A percentile compares a stretch with the other conserved stretches of the same genome.
These are phyloP conservation scores for Acanthochlamys bracteata DNA, from an alignment of 106 monocot genomes.

Conservation along the genomic window DNA sequence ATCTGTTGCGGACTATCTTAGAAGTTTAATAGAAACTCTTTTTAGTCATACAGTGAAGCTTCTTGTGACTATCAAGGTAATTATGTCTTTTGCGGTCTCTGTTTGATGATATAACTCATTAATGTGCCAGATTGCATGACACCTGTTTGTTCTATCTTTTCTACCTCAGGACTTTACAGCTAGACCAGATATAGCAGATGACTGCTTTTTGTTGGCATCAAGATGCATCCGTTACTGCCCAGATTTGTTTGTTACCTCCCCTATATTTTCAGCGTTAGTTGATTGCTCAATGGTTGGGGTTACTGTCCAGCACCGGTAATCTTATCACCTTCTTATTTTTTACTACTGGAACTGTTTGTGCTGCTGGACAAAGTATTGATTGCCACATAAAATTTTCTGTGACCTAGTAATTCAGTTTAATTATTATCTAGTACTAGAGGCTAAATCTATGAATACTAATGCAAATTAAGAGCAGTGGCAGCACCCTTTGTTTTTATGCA, in stretches of 20 bases:
- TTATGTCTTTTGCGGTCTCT: not conserved
- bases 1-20: slow-evolving; percentile 66
- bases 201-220: slow-evolving; percentile 91
- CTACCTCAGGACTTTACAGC: slow-evolving; percentile 76
- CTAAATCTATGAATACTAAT: too few relatives aligned
- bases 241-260: slow-evolving; percentile 69
- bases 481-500: too few relatives aligned
- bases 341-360: not conserved
- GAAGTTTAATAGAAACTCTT: slow-evolving; percentile 67
- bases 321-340: not conserved
- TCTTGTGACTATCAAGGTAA: slow-evolving; percentile 68
- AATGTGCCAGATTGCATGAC: too few relatives aligned
- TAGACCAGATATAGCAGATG: slow-evolving; percentile 93
- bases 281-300: slow-evolving; percentile 79
- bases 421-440: too few relatives aligned
- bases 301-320: slow-evolving; percentile 81
- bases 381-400: too few relatives aligned
- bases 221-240: slow-evolving; percentile 97
- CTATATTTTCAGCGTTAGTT: slow-evolving; percentile 57
- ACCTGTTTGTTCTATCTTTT: not conserved
- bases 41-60: slow-evolving; percentile 83
- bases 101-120: not conserved
- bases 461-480: too few relatives aligned
- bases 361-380: not conserved
- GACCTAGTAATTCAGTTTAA: too few relatives aligned